Conservation (phyloP, 768 basidiomycete genomes). For the Tylopilus vinaceipallidus region DNA sequence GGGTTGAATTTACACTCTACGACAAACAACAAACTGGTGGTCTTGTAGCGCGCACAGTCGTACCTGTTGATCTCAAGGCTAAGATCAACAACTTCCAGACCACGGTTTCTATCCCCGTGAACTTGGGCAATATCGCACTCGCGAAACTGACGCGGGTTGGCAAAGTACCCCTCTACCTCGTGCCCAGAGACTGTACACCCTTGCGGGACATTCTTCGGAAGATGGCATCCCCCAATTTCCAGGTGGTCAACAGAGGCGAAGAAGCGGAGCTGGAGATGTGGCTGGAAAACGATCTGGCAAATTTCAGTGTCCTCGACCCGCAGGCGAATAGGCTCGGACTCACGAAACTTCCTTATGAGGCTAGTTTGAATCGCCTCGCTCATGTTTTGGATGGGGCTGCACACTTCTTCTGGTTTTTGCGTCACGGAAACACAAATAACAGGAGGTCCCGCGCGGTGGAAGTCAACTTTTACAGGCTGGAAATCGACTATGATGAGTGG, state of each 20-base stretch:
- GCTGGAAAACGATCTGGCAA: neutral
- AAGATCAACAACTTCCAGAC: slow-evolving; percentile 14
- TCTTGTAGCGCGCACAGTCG: no score
- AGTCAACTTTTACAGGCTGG: neutral
- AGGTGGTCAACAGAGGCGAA: neutral
- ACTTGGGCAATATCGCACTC: neutral
- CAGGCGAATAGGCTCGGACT: neutral
- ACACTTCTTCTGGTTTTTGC: neutral
- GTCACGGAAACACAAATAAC: neutral
- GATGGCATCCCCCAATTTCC: no score
- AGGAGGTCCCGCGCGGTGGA: neutral
- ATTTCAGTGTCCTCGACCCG: neutral
- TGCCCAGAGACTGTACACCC: no score
- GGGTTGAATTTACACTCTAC: slow-evolving; percentile 20
- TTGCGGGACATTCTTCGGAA: neutral
- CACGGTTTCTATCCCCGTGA: neutral
- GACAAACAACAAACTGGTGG: no score
- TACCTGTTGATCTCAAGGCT: slow-evolving; percentile 4
- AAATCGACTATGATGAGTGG: neutral
- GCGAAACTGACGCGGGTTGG: neutral
- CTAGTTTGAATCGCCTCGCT: neutral
- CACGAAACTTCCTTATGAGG: neutral
- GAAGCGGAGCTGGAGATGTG: neutral
- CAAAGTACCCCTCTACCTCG: neutral
- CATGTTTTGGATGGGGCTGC: neutral